Conservation (phyloP, 177 flowering plant genomes). For the Vitis hybrid region DNA sequence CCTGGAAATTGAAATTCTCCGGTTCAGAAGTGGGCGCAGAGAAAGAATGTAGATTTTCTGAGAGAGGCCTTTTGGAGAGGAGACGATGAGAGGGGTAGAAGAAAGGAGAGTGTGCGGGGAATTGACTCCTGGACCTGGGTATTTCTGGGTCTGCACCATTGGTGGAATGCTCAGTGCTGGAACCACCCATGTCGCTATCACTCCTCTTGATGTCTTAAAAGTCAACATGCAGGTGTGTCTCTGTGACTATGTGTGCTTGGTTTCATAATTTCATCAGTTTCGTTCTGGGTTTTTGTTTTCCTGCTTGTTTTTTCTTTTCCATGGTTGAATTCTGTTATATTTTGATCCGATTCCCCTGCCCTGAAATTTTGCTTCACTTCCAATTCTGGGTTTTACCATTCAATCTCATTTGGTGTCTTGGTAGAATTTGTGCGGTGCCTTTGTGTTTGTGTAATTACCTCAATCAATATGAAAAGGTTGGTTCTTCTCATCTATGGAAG, state of each 20-base stretch:
- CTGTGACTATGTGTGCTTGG: neutral
- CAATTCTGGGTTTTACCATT: neutral
- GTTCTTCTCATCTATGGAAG: no score
- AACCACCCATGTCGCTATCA: constrained; percentile 65
- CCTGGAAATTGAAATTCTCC: no score
- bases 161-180: constrained; percentile 88
- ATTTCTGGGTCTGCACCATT: constrained; percentile 58
- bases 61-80: constrained; percentile 9
- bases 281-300: neutral
- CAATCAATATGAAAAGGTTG: no score
- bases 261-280: neutral
- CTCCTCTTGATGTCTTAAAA: constrained; percentile 80
- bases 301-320: neutral
- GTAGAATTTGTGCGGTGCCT: neutral
- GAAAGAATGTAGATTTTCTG: no score
- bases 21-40: no score
- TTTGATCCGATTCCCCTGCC: neutral
- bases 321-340: neutral
- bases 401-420: neutral
- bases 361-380: neutral
- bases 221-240: constrained; percentile 75
- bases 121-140: constrained; percentile 31
- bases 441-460: no score
- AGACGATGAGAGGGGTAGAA: constrained; percentile 11
- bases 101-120: constrained; percentile 25